Base-by-base conservation (phyloP, 164 flowering plant genomes). In the Vitis rupestris region DNA sequence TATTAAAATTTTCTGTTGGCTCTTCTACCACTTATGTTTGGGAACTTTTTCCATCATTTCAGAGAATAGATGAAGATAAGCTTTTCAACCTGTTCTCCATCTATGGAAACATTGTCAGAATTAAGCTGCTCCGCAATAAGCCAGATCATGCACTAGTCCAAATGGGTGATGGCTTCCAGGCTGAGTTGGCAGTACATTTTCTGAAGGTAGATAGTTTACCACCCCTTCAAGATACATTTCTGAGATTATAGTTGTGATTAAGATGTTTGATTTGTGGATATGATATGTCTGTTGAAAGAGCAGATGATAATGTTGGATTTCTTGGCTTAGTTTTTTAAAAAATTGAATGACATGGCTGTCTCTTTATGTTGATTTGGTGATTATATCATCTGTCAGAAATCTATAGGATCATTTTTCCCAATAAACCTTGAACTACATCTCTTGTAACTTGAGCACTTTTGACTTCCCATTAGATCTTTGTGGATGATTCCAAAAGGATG, bases 121-220 rank as follows among this genome's bases (percentile, higher is more conserved):
- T 96, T 69, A 93, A 93, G 80, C 78, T 93, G 75, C 97, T 96
- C 48, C 97, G 88, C 4, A 93, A 86, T 71, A 96, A 93, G 73
- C 99, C 98, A 15, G 99, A 96, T 74, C 99, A 96, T 84, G 99
- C 98, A 11, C 88, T 96, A 44, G 85, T 96, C 61, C 93, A 96
- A 82, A 88, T 96, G 97, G 91, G 91, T 47, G 98, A 96, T 85
- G 99, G 98, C 12, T 93, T 96, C 66, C 99, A 96, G 82, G 97
- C 99, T 61, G 99, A 96, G 72, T 71, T 96, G 86, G 98, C 98
- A 16, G 98, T 96, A 6, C 91, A 96, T 79, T 96, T 93, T 77
- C 71, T 96, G 72, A 96, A 93, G 99, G 99, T 95, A 47, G 44
- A 37, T 60, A 80, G 9, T 47, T 48, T 3, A 7, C 53, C 27